Conservation (phyloP, 176 grass and related monocot genomes). For the Musa acuminata region DNA sequence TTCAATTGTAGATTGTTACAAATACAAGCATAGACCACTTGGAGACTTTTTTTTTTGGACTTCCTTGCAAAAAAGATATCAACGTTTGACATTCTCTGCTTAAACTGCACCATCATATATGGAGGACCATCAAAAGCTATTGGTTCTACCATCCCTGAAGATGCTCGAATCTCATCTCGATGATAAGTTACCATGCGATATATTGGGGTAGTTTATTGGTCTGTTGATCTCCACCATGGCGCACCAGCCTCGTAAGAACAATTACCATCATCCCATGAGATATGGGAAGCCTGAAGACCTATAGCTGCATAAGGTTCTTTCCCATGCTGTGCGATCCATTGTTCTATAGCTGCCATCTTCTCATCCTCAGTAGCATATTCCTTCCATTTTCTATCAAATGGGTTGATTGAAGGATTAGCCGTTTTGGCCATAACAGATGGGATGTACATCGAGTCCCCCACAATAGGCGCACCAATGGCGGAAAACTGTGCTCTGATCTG, state of each 20-base stretch:
- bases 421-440: slow-evolving; percentile 55
- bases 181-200: background rate
- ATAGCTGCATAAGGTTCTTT: slow-evolving; percentile 72
- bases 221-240: slow-evolving; percentile 70
- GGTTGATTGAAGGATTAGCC: slow-evolving; percentile 55
- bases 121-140: too few species aligned
- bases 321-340: slow-evolving; percentile 71
- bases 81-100: too few species aligned
- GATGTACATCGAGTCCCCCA: slow-evolving; percentile 84
- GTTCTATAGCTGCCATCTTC: slow-evolving; percentile 53
- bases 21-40: too few species aligned
- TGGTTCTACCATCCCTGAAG: background rate
- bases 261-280: slow-evolving; percentile 59
- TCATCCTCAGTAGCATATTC: slow-evolving; percentile 36
- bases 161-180: background rate
- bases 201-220: slow-evolving; percentile 11
- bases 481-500: slow-evolving; percentile 82
- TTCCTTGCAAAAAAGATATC: too few species aligned
- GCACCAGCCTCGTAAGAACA: slow-evolving; percentile 58
- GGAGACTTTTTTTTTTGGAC: too few species aligned
- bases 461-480: slow-evolving; percentile 52
- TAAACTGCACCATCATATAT: too few species aligned
- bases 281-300: slow-evolving; percentile 67
- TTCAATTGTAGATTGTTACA: too few species aligned
- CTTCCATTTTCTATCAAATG: slow-evolving; percentile 43